Conservation (phyloP, 1,284 basidiomycete genomes). For the Tylopilus sp. region DNA sequence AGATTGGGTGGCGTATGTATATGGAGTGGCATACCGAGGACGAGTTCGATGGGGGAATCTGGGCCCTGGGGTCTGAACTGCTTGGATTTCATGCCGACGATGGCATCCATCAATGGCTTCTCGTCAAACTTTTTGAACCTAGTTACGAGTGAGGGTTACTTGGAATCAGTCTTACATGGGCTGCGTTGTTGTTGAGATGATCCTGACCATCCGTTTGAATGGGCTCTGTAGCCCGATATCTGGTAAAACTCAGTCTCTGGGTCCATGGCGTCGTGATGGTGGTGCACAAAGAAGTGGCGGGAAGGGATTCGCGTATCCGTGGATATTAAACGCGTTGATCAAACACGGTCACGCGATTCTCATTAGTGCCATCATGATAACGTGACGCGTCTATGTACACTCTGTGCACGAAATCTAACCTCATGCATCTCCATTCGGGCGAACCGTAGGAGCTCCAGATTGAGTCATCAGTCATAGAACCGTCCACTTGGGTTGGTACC, state of each 20-base stretch:
- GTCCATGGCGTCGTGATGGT: slow-evolving; percentile 10
- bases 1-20: slow-evolving; percentile 1
- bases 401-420: neutral
- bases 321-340: neutral
- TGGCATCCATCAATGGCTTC: slow-evolving; percentile 23
- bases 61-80: slow-evolving; percentile 35
- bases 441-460: neutral
- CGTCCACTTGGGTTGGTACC: slow-evolving; percentile 15
- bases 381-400: neutral
- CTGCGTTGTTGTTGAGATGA: neutral
- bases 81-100: slow-evolving; percentile 14
- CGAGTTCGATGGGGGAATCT: slow-evolving; percentile 39
- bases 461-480: slow-evolving; percentile 1
- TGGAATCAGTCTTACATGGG: neutral
- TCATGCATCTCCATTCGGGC: slow-evolving; percentile 21
- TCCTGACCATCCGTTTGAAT: slow-evolving; percentile 42
- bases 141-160: neutral
- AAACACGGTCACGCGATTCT: slow-evolving; percentile 16
- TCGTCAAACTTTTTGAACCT: slow-evolving; percentile 46
- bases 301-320: neutral
- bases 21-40: slow-evolving; percentile 35
- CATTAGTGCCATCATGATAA: neutral
- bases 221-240: slow-evolving; percentile 38
- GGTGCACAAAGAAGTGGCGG: neutral
- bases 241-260: slow-evolving; percentile 39